Evolutionary conservation across 306 rosid genomes (phyloP).

Genomic region (Trifolium subterraneum): DNA sequence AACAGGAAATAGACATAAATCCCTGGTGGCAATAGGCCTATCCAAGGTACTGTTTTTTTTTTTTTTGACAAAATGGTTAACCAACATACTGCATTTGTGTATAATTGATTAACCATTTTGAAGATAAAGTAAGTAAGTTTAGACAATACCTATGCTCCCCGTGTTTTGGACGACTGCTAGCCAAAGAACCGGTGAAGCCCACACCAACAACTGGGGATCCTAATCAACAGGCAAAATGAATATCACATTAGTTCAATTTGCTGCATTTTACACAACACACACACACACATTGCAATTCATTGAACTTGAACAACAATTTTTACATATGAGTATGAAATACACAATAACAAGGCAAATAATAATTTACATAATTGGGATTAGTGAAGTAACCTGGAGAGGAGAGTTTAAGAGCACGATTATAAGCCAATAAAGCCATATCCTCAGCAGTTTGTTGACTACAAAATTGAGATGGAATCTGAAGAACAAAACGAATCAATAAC

Average conservation of each 20-base stretch:
- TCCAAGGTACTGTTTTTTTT: no score
- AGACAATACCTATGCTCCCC: conserved; percentile 83
- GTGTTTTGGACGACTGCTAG: conserved; percentile 59
- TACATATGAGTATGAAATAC: no score
- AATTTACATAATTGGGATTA: neutral
- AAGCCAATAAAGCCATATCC: conserved; percentile 86
- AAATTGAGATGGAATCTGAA: conserved; percentile 77
- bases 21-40: no score
- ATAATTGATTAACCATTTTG: conserved; percentile 17
- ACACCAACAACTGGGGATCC: conserved; percentile 91
- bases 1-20: no score
- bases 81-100: no score
- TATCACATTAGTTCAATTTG: conserved; percentile 3
- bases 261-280: no score
- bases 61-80: no score
- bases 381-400: conserved; percentile 67
- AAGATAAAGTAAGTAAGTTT: neutral
- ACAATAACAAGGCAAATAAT: no score
- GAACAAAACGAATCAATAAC: neutral
- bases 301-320: no score
- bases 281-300: no score
- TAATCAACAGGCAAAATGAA: conserved; percentile 45
- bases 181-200: conserved; percentile 87
- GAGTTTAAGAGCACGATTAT: conserved; percentile 94
- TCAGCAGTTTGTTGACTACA: conserved; percentile 70